These are phyloP conservation scores for Chaetomium tenue DNA, from an alignment of 495 filamentous ascomycete species.

Conservation along the genomic window DNA sequence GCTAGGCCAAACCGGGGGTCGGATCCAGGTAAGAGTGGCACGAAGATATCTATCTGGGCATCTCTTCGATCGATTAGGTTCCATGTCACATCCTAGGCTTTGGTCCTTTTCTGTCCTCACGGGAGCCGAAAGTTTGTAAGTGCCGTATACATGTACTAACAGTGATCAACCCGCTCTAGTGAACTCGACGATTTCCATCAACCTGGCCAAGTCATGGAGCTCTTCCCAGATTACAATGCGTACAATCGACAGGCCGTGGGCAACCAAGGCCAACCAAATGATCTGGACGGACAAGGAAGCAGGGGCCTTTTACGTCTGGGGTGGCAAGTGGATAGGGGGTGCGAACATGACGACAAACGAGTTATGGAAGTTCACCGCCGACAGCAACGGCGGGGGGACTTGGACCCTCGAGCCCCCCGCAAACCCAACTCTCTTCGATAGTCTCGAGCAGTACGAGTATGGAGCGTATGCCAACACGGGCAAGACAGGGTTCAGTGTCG, in stretches of 20 bases:
- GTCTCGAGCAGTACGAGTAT: conserved; percentile 6
- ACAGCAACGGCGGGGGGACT: conserved; percentile 37
- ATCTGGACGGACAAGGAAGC: conserved; percentile 33
- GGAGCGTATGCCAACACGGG: conserved; percentile 13
- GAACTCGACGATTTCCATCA: conserved; percentile 40
- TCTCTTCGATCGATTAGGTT: too few relatives aligned
- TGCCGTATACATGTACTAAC: neutral
- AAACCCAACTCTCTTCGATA: conserved; percentile 12
- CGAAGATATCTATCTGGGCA: too few relatives aligned
- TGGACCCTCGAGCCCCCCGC: conserved; percentile 31
- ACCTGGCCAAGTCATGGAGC: conserved; percentile 40
- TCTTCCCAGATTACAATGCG: conserved; percentile 30
- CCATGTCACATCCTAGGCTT: too few relatives aligned
- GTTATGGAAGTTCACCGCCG: conserved; percentile 39
- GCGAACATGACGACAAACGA: conserved; percentile 24
- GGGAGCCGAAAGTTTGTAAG: neutral
- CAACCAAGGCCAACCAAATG: conserved; percentile 26
- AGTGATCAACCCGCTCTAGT: conserved; percentile 16
- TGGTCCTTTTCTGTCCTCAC: too few relatives aligned
- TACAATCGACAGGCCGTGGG: conserved; percentile 32
- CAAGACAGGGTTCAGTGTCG: conserved; percentile 22
- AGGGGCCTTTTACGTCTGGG: conserved; percentile 40
- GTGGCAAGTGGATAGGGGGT: conserved; percentile 29
- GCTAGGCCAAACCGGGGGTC: neutral
- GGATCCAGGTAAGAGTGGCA: neutral